Evolutionary conservation across 257 asterid genomes (phyloP).

Genomic region (Rehmannia glutinosa): DNA sequence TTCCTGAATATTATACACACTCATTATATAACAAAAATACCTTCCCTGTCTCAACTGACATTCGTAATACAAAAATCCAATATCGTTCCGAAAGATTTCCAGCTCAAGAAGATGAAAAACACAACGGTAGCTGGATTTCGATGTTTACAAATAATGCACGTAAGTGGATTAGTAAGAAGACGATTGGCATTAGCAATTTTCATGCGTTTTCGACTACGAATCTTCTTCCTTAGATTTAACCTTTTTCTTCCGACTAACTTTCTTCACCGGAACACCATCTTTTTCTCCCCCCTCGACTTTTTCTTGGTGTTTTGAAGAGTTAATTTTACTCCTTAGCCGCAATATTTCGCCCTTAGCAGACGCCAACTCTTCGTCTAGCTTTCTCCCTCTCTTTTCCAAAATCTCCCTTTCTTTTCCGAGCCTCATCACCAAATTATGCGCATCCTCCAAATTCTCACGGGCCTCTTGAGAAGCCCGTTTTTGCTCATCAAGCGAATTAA

Average conservation of each 20-base stretch:
- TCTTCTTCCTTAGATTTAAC: slow-evolving; percentile 26
- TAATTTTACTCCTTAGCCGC: slow-evolving; percentile 43
- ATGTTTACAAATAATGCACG: too few species aligned
- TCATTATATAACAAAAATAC: too few species aligned
- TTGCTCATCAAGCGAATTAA: slow-evolving; percentile 44
- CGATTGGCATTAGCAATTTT: not conserved
- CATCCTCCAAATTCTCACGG: slow-evolving; percentile 61
- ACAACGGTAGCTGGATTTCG: too few species aligned
- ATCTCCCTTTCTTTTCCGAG: slow-evolving; percentile 68
- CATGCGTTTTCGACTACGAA: slow-evolving; percentile 18
- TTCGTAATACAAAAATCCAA: too few species aligned
- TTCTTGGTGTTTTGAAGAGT: slow-evolving; percentile 29
- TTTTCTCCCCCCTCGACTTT: slow-evolving; percentile 22
- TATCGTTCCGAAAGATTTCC: too few species aligned
- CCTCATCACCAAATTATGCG: slow-evolving; percentile 52
- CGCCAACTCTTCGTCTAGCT: slow-evolving; percentile 61
- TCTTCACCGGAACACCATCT: slow-evolving; percentile 36
- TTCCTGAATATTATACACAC: too few species aligned
- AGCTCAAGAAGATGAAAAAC: too few species aligned
- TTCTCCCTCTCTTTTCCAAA: slow-evolving; percentile 47
- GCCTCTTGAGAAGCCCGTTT: slow-evolving; percentile 43
- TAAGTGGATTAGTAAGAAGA: not conserved
- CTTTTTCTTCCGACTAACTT: slow-evolving; percentile 43
- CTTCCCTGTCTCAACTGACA: too few species aligned
- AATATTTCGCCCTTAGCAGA: slow-evolving; percentile 82